Conservation (phyloP, 192 early-diverging fungal genomes). For the Coemansia javaensis region DNA sequence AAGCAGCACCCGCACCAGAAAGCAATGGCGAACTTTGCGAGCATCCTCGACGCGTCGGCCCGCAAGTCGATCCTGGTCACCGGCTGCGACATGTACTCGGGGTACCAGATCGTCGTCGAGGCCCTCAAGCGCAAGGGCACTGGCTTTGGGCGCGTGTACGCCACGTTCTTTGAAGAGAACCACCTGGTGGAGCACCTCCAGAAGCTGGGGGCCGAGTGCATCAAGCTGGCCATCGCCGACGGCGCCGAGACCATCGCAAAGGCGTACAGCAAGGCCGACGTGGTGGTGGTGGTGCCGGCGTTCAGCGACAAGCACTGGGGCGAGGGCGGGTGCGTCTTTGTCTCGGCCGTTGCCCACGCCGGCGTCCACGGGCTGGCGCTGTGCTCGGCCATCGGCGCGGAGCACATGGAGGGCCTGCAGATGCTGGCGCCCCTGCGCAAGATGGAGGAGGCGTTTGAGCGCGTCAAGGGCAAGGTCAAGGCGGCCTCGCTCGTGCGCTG, state of each 20-base stretch:
- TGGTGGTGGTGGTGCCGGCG: constrained; percentile 39
- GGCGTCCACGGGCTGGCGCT: constrained; percentile 35
- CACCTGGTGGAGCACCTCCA: constrained; percentile 30
- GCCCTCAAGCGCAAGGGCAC: constrained; percentile 24
- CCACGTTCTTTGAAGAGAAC: constrained; percentile 26
- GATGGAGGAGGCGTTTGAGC: constrained; percentile 33
- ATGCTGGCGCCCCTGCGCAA: constrained; percentile 25
- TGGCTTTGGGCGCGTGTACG: constrained; percentile 23
- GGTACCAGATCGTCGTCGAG: constrained; percentile 25
- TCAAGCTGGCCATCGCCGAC: constrained; percentile 19
- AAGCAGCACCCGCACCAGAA: background rate
- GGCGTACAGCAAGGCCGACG: constrained; percentile 32
- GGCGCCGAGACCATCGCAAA: constrained; percentile 20
- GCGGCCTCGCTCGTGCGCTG: constrained; percentile 42
- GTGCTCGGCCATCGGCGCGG: constrained; percentile 38
- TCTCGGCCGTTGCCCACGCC: constrained; percentile 33
- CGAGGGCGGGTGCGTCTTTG: constrained; percentile 16
- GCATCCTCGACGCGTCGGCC: constrained; percentile 15
- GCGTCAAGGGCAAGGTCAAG: constrained; percentile 27
- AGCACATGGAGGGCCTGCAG: constrained; percentile 17
- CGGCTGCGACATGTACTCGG: constrained; percentile 36
- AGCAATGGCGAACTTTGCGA: constrained; percentile 33
- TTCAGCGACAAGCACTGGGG: constrained; percentile 35
- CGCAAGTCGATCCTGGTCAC: constrained; percentile 36
- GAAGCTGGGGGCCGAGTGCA: constrained; percentile 25